phyloP scores from a whole-genome alignment of 495 filamentous ascomycete species.

The Talaromyces nanjingensis region DNA sequence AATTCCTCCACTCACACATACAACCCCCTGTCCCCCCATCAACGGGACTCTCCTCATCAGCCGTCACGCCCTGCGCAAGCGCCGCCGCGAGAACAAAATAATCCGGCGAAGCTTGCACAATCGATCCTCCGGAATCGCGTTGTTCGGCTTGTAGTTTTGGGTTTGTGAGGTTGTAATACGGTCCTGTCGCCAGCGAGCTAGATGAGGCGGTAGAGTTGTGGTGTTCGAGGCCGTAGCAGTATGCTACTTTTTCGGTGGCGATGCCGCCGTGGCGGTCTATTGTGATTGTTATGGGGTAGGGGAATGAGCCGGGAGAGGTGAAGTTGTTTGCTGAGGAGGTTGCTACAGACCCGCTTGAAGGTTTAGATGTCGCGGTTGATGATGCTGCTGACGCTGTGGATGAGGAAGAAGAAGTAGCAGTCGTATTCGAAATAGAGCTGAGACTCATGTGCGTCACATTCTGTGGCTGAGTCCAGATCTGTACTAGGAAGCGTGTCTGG shows the following conservation, averaged over 20 bases:
- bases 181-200: conserved; percentile 10
- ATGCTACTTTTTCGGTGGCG: conserved; percentile 55
- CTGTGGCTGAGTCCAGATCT: conserved; percentile 69
- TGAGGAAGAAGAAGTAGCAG: conserved; percentile 10
- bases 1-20: conserved; percentile 69
- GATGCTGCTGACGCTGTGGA: conserved; percentile 12
- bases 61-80: conserved; percentile 16
- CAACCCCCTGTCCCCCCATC: conserved; percentile 73
- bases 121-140: conserved; percentile 49
- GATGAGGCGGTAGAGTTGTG: background rate
- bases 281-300: conserved; percentile 77
- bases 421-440: conserved; percentile 9
- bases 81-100: conserved; percentile 30
- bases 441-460: conserved; percentile 37
- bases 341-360: conserved; percentile 11
- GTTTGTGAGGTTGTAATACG: conserved; percentile 44
- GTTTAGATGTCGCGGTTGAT: conserved; percentile 15
- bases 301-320: conserved; percentile 65
- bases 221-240: conserved; percentile 58
- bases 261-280: conserved; percentile 74
- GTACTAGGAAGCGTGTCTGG: conserved; percentile 77
- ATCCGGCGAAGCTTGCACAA: conserved; percentile 52
- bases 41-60: conserved; percentile 31
- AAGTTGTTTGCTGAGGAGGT: conserved; percentile 47
- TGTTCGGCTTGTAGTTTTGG: conserved; percentile 51